A percentile compares a stretch with the other conserved stretches of the same genome.
Conservation (phyloP, 2,329 filamentous ascomycete species). For the Claviceps fusiformis region DNA sequence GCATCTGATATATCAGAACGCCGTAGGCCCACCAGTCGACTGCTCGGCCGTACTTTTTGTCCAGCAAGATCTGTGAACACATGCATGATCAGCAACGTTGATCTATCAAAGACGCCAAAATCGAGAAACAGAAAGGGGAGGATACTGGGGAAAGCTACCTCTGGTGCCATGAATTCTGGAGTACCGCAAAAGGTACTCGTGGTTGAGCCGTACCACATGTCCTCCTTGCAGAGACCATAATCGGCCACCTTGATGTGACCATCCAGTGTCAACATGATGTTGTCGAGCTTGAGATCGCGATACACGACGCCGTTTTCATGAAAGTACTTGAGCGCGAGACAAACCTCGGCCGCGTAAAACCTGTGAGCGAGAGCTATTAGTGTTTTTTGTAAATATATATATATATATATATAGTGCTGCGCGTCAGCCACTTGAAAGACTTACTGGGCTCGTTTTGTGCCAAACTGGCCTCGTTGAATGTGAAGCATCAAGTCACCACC, state of each 20-base stretch:
- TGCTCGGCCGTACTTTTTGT: slow-evolving; percentile 95
- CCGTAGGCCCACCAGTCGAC: slow-evolving; percentile 99
- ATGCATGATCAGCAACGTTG: background rate
- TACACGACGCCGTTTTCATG: slow-evolving; percentile 99
- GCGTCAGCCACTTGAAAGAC: slow-evolving; percentile 20
- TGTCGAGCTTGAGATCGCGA: slow-evolving; percentile 83
- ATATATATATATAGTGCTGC: no score
- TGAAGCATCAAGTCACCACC: slow-evolving; percentile 98
- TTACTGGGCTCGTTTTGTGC: slow-evolving; percentile 88
- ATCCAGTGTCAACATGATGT: slow-evolving; percentile 87
- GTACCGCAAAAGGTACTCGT: slow-evolving; percentile 98
- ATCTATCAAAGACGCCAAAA: no score
- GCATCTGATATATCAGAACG: slow-evolving; percentile 98
- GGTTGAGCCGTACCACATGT: slow-evolving; percentile 98
- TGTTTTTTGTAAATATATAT: no score
- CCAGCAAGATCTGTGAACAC: slow-evolving; percentile 62
- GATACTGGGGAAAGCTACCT: slow-evolving; percentile 41
- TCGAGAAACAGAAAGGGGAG: background rate
- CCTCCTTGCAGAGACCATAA: slow-evolving; percentile 97
- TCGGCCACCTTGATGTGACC: slow-evolving; percentile 98
- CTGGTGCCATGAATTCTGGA: slow-evolving; percentile 98
- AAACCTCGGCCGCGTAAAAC: slow-evolving; percentile 96
- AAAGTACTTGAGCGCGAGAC: slow-evolving; percentile 95
- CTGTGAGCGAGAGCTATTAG: slow-evolving; percentile 25
- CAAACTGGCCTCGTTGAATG: slow-evolving; percentile 93